A percentile compares a stretch with the other conserved stretches of the same genome.
phyloP scores from a whole-genome alignment of 345 rosid genomes.

The Populus alba region DNA sequence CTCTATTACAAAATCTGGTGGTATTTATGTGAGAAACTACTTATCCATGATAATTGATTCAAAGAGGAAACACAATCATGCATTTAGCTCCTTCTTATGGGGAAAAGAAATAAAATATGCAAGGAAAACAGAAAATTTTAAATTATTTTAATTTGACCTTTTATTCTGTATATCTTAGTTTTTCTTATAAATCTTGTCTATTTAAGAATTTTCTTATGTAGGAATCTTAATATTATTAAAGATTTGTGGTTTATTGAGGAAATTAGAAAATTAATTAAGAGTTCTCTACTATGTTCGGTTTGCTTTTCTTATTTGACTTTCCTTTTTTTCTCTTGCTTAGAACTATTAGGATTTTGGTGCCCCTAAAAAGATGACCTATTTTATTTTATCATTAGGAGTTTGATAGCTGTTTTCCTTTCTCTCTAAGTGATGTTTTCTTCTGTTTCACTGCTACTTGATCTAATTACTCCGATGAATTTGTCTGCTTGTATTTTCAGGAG shows the following conservation, averaged over 20 bases:
- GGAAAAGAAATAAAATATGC: not conserved
- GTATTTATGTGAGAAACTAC: not conserved
- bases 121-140: not conserved
- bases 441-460: not conserved
- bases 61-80: not conserved
- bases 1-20: not conserved
- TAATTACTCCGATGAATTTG: not conserved
- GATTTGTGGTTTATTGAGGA: not conserved
- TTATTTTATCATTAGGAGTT: not conserved
- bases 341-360: not conserved
- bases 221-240: not conserved
- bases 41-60: not conserved
- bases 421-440: not conserved
- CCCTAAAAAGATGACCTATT: not conserved
- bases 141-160: not conserved
- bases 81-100: not conserved
- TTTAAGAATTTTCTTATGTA: not conserved
- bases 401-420: not conserved
- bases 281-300: not conserved
- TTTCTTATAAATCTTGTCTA: not conserved
- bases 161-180: not conserved
- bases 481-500: slow-evolving; percentile 54
- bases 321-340: not conserved
- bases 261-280: not conserved
- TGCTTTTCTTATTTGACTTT: not conserved